These are phyloP conservation scores for Paspalum notatum DNA, from an alignment of 176 grass and related monocot genomes.

Conservation along the genomic window DNA sequence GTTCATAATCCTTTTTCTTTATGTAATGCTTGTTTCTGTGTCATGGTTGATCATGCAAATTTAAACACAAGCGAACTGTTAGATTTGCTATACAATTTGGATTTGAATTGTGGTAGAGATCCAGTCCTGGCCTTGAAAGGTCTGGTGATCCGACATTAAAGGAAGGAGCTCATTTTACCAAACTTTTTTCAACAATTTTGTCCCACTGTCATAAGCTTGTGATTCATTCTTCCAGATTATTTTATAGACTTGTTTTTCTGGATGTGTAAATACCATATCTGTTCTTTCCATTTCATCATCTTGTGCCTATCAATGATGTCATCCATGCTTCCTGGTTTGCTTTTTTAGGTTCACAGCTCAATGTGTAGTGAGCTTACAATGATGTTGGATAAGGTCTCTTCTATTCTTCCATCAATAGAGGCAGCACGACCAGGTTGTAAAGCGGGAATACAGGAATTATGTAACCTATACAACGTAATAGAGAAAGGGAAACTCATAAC, in stretches of 20 bases:
- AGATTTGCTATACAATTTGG: not conserved
- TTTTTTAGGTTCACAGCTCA: conserved; percentile 68
- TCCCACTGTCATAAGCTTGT: not conserved
- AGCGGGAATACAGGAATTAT: conserved; percentile 86
- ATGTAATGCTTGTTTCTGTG: not conserved
- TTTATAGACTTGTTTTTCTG: not conserved
- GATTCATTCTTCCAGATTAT: conserved; percentile 1
- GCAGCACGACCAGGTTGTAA: conserved; percentile 75
- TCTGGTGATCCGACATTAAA: not conserved
- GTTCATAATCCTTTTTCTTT: not conserved
- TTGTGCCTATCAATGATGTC: conserved; percentile 25
- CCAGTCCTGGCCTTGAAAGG: not conserved
- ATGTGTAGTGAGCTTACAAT: conserved; percentile 72
- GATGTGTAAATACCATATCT: not conserved
- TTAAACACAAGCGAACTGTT: conserved; percentile 4
- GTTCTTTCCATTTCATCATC: conserved; percentile 10
- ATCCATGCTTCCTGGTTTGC: conserved; percentile 22
- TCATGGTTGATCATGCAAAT: not conserved
- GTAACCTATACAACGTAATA: conserved; percentile 74
- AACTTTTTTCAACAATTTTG: not conserved
- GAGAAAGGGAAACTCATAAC: conserved; percentile 83
- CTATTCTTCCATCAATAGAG: conserved; percentile 90
- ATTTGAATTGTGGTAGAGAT: not conserved
- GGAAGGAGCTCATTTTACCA: not conserved
- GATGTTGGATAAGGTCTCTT: conserved; percentile 72